Evolutionary conservation across 1,284 basidiomycete species (phyloP).

Genomic region (Mycosarcoma mackinlayi): DNA sequence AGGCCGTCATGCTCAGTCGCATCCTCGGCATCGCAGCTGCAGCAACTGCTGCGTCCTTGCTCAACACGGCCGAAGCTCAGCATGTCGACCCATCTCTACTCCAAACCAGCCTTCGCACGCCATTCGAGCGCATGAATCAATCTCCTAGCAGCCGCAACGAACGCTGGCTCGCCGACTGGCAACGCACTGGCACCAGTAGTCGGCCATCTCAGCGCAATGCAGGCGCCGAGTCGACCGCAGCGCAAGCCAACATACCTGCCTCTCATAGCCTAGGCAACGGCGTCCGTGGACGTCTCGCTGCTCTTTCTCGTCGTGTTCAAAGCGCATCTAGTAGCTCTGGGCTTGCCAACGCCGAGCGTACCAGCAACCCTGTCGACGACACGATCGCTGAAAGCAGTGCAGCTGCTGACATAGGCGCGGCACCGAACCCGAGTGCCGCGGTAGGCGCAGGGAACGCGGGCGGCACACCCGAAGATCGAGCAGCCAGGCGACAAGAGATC

Average conservation of each 20-base stretch:
- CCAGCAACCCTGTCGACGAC: not conserved
- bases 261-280: conserved; percentile 25
- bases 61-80: conserved; percentile 44
- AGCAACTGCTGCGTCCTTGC: conserved; percentile 64
- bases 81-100: conserved; percentile 47
- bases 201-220: not conserved
- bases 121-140: conserved; percentile 39
- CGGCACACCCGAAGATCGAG: not conserved
- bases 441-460: too few relatives aligned
- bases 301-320: conserved; percentile 28
- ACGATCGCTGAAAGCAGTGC: not conserved
- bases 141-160: conserved; percentile 17
- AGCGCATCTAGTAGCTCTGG: conserved; percentile 17
- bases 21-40: conserved; percentile 64
- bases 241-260: conserved; percentile 1
- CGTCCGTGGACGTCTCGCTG: conserved; percentile 33
- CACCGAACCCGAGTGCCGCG: too few relatives aligned
- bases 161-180: conserved; percentile 38
- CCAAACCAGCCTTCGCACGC: conserved; percentile 43
- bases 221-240: not conserved
- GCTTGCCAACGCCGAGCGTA: not conserved
- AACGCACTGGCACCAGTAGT: conserved; percentile 7
- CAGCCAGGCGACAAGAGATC: conserved; percentile 36
- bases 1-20: conserved; percentile 64
- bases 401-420: not conserved